These are phyloP conservation scores for Gentiana macrophylla DNA, from an alignment of 257 asterid genomes.

Conservation along the genomic window DNA sequence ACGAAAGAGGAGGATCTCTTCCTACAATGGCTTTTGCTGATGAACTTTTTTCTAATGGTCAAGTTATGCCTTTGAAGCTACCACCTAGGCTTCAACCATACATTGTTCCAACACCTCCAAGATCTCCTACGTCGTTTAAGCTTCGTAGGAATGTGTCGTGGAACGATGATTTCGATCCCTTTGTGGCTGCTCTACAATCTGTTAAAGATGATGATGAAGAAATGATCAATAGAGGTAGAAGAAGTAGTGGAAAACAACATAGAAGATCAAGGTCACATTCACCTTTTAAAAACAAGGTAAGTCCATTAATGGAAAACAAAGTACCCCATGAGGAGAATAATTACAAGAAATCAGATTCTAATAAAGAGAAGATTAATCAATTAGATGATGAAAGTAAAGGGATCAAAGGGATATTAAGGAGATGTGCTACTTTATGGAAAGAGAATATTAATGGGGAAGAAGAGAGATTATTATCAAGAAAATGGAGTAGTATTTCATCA, in stretches of 20 bases:
- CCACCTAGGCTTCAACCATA: conserved; percentile 58
- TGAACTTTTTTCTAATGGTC: conserved; percentile 51
- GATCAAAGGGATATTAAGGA: conserved; percentile 37
- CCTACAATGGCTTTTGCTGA: conserved; percentile 61
- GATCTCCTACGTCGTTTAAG: conserved; percentile 34
- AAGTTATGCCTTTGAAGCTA: conserved; percentile 60
- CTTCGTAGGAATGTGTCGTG: conserved; percentile 22
- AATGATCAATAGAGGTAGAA: conserved; percentile 32
- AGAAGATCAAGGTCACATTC: conserved; percentile 52
- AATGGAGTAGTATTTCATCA: conserved; percentile 16
- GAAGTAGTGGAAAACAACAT: conserved; percentile 20
- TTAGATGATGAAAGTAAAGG: conserved; percentile 23
- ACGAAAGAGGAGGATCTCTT: conserved; percentile 34
- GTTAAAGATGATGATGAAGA: conserved; percentile 29
- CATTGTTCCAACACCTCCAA: conserved; percentile 27
- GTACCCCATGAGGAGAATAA: not conserved
- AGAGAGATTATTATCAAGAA: conserved; percentile 18
- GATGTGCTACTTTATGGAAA: conserved; percentile 42
- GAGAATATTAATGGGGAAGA: conserved; percentile 10
- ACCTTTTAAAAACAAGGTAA: conserved; percentile 20
- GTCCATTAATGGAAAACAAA: conserved; percentile 8
- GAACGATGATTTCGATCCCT: conserved; percentile 59
- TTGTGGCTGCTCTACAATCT: conserved; percentile 47
- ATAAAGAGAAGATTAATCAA: conserved; percentile 4
- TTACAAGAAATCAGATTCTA: conserved; percentile 1